phyloP scores from a whole-genome alignment of 352 stramenopile genomes.

The Achlya hypogyna region DNA sequence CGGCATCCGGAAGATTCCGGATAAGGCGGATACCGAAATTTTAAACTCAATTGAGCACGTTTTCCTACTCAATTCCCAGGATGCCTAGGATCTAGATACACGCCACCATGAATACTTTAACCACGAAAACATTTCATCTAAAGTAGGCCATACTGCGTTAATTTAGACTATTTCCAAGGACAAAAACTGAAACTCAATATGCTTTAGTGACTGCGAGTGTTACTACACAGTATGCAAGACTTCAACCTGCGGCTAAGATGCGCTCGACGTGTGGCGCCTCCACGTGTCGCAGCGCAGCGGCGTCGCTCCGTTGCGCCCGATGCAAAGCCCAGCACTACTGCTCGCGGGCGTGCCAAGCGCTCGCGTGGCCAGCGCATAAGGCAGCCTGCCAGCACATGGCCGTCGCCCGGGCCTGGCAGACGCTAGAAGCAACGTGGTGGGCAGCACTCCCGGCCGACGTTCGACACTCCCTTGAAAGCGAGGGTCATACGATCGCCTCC shows the following conservation, averaged over 20 bases:
- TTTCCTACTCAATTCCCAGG: too few species aligned
- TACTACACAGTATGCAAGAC: not conserved
- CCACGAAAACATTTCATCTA: too few species aligned
- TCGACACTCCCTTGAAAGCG: not conserved
- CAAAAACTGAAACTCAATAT: constrained; percentile 9
- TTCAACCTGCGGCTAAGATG: not conserved
- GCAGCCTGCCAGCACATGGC: not conserved
- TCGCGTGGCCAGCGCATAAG: not conserved
- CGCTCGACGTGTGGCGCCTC: not conserved
- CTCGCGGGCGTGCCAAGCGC: not conserved
- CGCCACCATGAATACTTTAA: too few species aligned
- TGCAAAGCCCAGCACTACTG: constrained; percentile 1
- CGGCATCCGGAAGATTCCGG: not conserved
- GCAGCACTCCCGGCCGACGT: not conserved
- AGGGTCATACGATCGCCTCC: not conserved
- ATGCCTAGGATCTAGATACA: too few species aligned
- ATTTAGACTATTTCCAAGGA: too few species aligned
- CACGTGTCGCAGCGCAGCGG: not conserved
- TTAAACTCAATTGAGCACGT: not conserved
- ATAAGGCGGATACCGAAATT: not conserved
- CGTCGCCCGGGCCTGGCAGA: not conserved
- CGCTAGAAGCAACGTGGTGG: constrained; percentile 6
- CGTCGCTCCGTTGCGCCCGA: not conserved
- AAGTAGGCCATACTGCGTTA: too few species aligned
- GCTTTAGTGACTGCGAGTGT: not conserved